Base-by-base conservation (phyloP, 805 yeast genomes). In the Myxozyma melibiosi region DNA sequence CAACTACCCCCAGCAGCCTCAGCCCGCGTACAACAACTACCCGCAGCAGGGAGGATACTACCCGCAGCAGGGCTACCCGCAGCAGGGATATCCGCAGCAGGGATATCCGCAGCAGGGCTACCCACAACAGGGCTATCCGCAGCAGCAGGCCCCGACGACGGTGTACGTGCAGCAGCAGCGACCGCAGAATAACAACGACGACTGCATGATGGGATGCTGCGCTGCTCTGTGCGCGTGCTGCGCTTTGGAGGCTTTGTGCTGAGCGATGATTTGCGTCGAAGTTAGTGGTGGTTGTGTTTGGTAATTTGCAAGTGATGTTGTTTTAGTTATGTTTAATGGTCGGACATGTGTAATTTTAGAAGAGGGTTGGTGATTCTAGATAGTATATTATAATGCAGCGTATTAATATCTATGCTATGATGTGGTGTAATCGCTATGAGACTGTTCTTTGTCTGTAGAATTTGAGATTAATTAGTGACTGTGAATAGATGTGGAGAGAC, bases 191-290 rank as follows among this genome's bases (percentile, higher is more conserved):
- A 24, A 53, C 42, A 43, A 51, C 41, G 42, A 50, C n/a, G 48
- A 54, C 37, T 53, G 66, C 55, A 42, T 58, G 43, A 31, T 56
- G 31, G 63, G 62, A 3, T 64, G 62, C 49, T 53, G 61, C 34
- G 66, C 66, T 11, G 66, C 66, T 18, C 58, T 63, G 34, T 63
- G 66, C 31, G 58, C 64, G 14, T 63, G 66, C 55, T 58, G 66
- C 28, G 54, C 66, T 9, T 52, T 63, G 16, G 62, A 58, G 34
- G 62, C 58, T 28, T 47, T 51, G 53, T 55, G 41, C 52, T 66
- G 55, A 44, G 42, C 35, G 47, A 24, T 16, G 9, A 8, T 22
- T 25, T 13, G 16, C 2, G 6, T 13, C 3, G 30, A 20, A 14
- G 18, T n/a, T n/a, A n/a, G n/a, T n/a, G n/a, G n/a, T n/a, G n/a